A percentile compares a stretch with the other conserved stretches of the same genome.
phyloP scores from a whole-genome alignment of 768 basidiomycete species.

The Agaricus blazei region DNA sequence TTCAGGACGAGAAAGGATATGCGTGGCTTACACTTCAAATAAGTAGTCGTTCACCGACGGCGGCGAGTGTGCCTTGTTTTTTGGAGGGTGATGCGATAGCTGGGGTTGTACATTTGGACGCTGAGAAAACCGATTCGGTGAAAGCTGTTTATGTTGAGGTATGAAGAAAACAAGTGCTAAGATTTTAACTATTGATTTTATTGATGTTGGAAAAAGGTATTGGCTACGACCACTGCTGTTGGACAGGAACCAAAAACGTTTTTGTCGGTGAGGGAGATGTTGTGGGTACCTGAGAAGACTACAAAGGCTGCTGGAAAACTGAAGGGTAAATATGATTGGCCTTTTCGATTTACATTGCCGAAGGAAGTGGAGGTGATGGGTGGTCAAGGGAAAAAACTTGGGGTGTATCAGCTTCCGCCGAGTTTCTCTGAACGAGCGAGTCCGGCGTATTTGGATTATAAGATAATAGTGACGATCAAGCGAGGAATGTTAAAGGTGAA shows the following conservation, averaged over 20 bases:
- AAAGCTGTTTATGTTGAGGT: conserved; percentile 41
- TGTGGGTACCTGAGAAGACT: conserved; percentile 32
- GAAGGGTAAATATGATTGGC: conserved; percentile 41
- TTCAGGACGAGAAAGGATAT: conserved; percentile 37
- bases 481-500: conserved; percentile 44
- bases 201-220: conserved; percentile 25
- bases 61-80: conserved; percentile 38
- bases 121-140: conserved; percentile 42
- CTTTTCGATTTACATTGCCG: conserved; percentile 45
- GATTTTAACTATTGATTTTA: background rate
- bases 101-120: conserved; percentile 46
- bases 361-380: conserved; percentile 33
- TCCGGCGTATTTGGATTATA: conserved; percentile 54
- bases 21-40: conserved; percentile 47
- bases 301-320: conserved; percentile 27
- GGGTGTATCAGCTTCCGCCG: conserved; percentile 40
- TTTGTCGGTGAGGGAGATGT: conserved; percentile 32
- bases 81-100: conserved; percentile 42
- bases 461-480: conserved; percentile 43
- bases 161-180: conserved; percentile 17
- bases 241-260: conserved; percentile 51
- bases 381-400: conserved; percentile 20
- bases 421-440: conserved; percentile 52
- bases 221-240: conserved; percentile 44
- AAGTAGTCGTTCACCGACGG: conserved; percentile 37